These are phyloP conservation scores for Rehmannia glutinosa DNA, from an alignment of 257 asterid species.

Conservation along the genomic window DNA sequence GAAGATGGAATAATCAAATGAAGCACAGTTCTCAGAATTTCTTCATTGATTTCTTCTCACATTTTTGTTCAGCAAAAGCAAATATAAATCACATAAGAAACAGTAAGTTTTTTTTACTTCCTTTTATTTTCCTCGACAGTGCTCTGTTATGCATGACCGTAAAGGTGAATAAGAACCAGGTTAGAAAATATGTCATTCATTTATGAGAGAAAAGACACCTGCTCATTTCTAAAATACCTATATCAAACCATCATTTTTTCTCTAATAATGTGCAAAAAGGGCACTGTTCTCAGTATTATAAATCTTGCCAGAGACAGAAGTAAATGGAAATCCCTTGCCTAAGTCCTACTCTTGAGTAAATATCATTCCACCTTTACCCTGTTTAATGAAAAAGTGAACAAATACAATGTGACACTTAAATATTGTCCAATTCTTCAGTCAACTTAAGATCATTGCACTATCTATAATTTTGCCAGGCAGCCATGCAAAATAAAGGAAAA, in stretches of 20 bases:
- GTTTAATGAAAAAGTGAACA: background rate
- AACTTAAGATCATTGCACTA: background rate
- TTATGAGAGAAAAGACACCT: background rate
- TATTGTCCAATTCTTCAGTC: background rate
- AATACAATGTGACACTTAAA: background rate
- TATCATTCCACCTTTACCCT: background rate
- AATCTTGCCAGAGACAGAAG: background rate
- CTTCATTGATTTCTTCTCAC: background rate
- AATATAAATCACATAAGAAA: background rate
- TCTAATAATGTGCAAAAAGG: no score
- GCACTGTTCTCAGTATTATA: background rate
- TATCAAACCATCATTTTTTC: background rate
- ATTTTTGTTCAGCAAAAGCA: background rate
- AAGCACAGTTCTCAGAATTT: background rate
- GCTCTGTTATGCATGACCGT: conserved; percentile 2
- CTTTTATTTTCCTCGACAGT: background rate
- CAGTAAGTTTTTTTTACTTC: background rate
- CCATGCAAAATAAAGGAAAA: background rate
- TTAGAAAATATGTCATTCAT: background rate
- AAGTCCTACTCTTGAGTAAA: conserved; percentile 2
- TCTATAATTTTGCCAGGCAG: background rate
- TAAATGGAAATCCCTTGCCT: background rate
- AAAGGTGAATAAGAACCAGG: background rate
- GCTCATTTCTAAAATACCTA: background rate
- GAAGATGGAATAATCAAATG: background rate